These are phyloP conservation scores for Zymoseptoria passerinii DNA, from an alignment of 2,329 filamentous ascomycete genomes.

Conservation along the genomic window DNA sequence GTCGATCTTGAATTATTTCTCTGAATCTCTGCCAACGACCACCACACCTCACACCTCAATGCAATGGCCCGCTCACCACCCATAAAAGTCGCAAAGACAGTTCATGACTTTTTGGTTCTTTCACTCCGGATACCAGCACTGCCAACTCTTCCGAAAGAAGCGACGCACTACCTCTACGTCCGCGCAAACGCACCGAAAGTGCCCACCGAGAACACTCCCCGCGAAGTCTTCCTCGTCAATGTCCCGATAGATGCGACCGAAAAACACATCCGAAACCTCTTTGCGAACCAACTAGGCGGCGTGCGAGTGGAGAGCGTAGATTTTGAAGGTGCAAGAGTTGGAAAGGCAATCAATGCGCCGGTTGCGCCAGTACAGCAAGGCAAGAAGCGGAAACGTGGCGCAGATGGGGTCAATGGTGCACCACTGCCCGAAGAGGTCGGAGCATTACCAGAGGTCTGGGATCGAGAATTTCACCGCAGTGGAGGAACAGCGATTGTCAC, in stretches of 20 bases:
- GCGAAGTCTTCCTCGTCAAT: conserved; percentile 87
- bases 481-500: conserved; percentile 73
- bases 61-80: conserved; percentile 13
- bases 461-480: conserved; percentile 59
- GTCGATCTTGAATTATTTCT: neutral
- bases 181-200: conserved; percentile 74
- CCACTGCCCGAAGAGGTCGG: conserved; percentile 42
- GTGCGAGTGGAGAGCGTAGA: conserved; percentile 68
- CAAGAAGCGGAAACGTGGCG: conserved; percentile 50
- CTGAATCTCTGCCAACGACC: neutral
- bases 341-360: conserved; percentile 30
- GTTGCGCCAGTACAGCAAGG: conserved; percentile 29
- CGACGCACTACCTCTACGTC: conserved; percentile 78
- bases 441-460: conserved; percentile 62
- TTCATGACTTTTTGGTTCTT: conserved; percentile 60
- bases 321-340: conserved; percentile 58
- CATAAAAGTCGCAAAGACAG: conserved; percentile 21
- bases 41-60: neutral
- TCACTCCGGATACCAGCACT: conserved; percentile 57
- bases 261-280: conserved; percentile 65
- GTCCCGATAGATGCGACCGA: conserved; percentile 77
- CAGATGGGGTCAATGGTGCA: conserved; percentile 32
- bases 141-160: conserved; percentile 53
- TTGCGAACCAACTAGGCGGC: conserved; percentile 64
- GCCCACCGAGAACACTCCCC: conserved; percentile 61